Evolutionary conservation across 257 asterid genomes (phyloP), one percentile per base, ranked within the genome.

Genomic region (Mitragyna speciosa): DNA sequence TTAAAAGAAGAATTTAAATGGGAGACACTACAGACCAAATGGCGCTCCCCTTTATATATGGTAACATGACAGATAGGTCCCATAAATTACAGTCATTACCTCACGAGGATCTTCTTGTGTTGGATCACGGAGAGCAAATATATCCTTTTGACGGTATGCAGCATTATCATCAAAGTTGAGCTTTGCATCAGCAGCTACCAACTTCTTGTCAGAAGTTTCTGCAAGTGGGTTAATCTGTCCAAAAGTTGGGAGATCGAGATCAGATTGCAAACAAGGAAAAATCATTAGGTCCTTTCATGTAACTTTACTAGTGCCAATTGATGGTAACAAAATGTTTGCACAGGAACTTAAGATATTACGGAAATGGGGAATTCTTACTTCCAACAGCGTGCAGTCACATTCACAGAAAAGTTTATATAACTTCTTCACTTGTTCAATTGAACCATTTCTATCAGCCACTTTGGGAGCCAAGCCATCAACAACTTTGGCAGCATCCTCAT

Each of bases 111-210:
- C 99, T 87, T 96, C 98, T 83, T 94, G 99, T 28, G 99, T 88
- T 49, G 98, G 95, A 85, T 94, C 98, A 20, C 98, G 91, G 64
- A 91, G 93, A 78, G 97, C 68, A 79, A 96, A 96, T 49, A 94
- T 85, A 77, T 94, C 99, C 82, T 89, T 92, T 78, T 91, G 98
- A 67, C 98, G 92, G 89, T 86, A 96, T 78, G 92, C 94, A 80
- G 99, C 99, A 90, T 96, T 96, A 81, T 96, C 99, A 66, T 96
- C 98, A 81, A 96, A 96, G 89, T 96, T 96, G 65, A 96, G 89
- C 89, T 96, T 94, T 78, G 99, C 99, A 89, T 96, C 99, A 77
- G 99, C 99, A 78, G 98, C 98, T 71, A 96, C 97, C 84, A 96
- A 78, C 85, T 88, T 88, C 70, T 90, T 94, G 78, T 92, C 98